Conservation (phyloP, 2,329 filamentous ascomycete species). For the Oidium heveae region DNA sequence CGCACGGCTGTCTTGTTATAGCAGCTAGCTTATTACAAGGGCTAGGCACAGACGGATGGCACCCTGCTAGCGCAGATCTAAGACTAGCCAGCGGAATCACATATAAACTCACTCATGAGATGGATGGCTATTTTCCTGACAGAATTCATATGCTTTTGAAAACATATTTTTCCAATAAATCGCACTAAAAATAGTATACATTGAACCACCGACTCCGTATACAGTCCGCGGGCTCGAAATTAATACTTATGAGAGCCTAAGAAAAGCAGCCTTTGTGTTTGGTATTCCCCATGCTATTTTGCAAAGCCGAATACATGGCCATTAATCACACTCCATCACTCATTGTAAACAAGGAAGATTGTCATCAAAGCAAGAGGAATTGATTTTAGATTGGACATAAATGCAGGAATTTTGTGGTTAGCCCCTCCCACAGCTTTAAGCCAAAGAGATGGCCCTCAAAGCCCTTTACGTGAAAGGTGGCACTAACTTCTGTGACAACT, state of each 20-base stretch:
- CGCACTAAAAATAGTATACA: neutral
- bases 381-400: neutral
- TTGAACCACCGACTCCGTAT: neutral
- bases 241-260: neutral
- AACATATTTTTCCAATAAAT: neutral
- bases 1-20: too few species aligned
- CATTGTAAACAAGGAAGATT: neutral
- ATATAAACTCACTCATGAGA: too few species aligned
- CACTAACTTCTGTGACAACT: too few species aligned
- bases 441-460: too few species aligned
- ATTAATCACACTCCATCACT: neutral
- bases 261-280: neutral
- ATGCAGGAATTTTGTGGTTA: neutral
- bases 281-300: neutral
- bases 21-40: too few species aligned
- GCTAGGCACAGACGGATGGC: too few species aligned
- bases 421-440: neutral
- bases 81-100: too few species aligned
- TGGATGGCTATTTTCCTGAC: too few species aligned
- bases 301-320: neutral
- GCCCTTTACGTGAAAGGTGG: neutral
- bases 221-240: neutral
- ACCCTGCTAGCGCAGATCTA: too few species aligned
- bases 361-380: neutral
- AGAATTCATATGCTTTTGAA: neutral